Conservation (phyloP, 805 yeast species). For the Lachancea sp. region DNA sequence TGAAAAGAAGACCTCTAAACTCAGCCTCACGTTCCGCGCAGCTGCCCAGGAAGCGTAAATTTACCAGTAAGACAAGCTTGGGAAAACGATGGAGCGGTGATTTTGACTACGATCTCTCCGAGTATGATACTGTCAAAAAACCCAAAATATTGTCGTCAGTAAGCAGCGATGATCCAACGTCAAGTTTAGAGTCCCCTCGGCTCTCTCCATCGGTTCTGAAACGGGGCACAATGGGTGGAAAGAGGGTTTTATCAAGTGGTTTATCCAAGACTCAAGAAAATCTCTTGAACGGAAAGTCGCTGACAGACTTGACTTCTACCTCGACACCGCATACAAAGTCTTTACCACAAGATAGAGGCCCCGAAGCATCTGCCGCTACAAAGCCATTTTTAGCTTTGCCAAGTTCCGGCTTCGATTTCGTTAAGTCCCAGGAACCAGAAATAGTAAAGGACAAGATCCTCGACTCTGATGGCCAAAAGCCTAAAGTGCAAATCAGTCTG, state of each 20-base stretch:
- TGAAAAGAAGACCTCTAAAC: not conserved
- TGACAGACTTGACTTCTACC: not conserved
- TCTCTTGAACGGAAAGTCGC: conserved; percentile 7
- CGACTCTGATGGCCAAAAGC: not conserved
- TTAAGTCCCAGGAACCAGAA: conserved; percentile 19
- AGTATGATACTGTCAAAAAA: conserved; percentile 16
- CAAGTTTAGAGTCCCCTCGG: conserved; percentile 11
- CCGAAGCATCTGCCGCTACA: not conserved
- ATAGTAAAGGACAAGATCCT: not conserved
- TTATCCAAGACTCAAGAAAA: conserved; percentile 6
- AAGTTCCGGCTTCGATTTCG: conserved; percentile 30
- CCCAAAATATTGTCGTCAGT: conserved; percentile 2
- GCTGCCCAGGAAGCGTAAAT: not conserved
- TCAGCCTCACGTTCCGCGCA: not conserved
- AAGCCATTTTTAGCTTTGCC: conserved; percentile 17
- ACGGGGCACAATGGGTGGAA: not conserved
- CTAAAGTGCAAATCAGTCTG: no score
- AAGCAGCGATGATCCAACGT: not conserved
- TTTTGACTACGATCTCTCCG: conserved; percentile 27
- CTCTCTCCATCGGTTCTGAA: conserved; percentile 8
- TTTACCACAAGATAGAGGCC: not conserved
- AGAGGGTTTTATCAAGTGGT: not conserved
- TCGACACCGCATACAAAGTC: not conserved
- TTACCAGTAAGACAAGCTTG: not conserved
- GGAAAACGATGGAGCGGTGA: conserved; percentile 27